Base-by-base conservation (phyloP, 345 rosid genomes). In the Bruguiera gymnorhiza region DNA sequence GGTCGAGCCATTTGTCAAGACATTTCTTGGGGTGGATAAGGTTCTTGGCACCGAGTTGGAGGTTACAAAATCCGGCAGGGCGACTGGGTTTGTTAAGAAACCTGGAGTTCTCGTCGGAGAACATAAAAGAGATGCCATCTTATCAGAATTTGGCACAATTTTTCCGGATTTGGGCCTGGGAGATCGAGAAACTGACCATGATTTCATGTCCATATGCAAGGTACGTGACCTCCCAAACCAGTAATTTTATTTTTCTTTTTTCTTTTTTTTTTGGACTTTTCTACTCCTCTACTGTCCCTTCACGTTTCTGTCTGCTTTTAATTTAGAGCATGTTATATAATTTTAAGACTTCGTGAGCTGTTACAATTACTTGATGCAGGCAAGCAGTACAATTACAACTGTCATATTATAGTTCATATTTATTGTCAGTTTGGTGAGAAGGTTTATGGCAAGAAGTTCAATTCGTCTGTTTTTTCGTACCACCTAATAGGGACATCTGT, bases 141-240 rank as follows among this genome's bases (percentile, higher is more conserved):
- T 86, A 59, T 79, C 77, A 70, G 96, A 92, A 70, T 81, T 90
- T 8, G 96, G 93, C 48, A 52, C 80, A 31, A 71, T 67, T 63
- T 69, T 85, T 69, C 99, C 97, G 10, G 92, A 95, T 76, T 66
- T 95, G 79, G 97, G 97, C 7, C 80, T 95, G 6, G 99, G 97
- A 10, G 91, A 90, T 72, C 73, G 89, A 68, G 83, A 83, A 30
- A 83, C 89, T 16, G 98, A 95, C 69, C 88, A 66, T 57, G 90
- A 86, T 50, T 91, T 94, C 86, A 87, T 94, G 96, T 80, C 98
- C 68, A 53, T 88, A 19, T 94, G 97, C 93, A 89, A 89, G 97
- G 98, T 94, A 61, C 58, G 67, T n/a, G n/a, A n/a, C 65, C 36
- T n/a, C 48, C 32, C 53, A n/a, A 39, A 4, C 24, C 43, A 6